Evolutionary conservation across 2,329 filamentous ascomycete species (phyloP).

Genomic region (Beauveria scarabaeidicola): DNA sequence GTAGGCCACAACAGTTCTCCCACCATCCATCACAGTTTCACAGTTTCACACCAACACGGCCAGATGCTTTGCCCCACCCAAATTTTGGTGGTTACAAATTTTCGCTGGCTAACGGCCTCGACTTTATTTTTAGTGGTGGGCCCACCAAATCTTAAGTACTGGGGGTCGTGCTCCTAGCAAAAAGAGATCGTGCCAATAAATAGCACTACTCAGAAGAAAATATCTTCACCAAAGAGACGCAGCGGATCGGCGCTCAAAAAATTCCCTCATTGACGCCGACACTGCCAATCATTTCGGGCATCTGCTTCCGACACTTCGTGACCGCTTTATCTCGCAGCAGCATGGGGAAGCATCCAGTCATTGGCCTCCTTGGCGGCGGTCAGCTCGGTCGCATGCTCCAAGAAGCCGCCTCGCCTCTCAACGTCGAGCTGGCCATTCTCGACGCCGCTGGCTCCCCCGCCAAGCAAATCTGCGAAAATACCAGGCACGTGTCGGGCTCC

Average conservation of each 20-base stretch:
- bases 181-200: no score
- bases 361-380: conserved; percentile 51
- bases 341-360: conserved; percentile 29
- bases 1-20: no score
- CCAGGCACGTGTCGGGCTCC: conserved; percentile 70
- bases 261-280: neutral
- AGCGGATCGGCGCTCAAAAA: neutral
- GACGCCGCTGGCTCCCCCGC: conserved; percentile 71
- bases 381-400: conserved; percentile 91
- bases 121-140: no score
- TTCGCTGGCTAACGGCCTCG: neutral
- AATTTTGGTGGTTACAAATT: neutral
- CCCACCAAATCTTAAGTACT: no score
- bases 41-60: no score
- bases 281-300: neutral
- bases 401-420: conserved; percentile 69
- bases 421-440: conserved; percentile 69
- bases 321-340: neutral
- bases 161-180: no score
- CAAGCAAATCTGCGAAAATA: conserved; percentile 73
- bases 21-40: no score
- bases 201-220: no score
- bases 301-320: neutral
- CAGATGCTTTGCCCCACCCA: no score
- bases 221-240: neutral